These are phyloP conservation scores for Colletotrichum acutatum DNA, from an alignment of 2,329 filamentous ascomycete genomes.

Conservation along the genomic window DNA sequence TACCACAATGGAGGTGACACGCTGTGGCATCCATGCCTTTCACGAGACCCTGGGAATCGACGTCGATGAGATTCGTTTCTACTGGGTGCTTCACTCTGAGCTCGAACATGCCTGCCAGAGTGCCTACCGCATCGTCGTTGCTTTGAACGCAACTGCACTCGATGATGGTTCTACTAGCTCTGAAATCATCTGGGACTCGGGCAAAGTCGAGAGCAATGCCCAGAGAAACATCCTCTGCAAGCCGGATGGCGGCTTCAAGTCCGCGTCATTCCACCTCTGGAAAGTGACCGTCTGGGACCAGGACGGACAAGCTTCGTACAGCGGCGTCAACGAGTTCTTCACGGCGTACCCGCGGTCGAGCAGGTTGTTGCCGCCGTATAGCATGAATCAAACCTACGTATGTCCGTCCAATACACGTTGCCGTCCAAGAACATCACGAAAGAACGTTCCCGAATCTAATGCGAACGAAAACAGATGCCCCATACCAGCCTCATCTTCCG, in stretches of 20 bases:
- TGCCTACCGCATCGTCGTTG: conserved; percentile 42
- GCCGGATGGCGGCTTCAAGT: conserved; percentile 46
- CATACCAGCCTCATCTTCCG: conserved; percentile 53
- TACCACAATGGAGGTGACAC: conserved; percentile 42
- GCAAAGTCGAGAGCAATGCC: conserved; percentile 34
- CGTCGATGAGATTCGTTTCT: conserved; percentile 48
- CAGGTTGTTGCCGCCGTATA: conserved; percentile 49
- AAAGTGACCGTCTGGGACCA: conserved; percentile 50
- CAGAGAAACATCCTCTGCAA: conserved; percentile 40
- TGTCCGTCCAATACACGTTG: background rate
- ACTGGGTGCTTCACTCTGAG: conserved; percentile 45
- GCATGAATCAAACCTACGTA: conserved; percentile 54
- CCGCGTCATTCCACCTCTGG: conserved; percentile 50
- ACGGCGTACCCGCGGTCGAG: conserved; percentile 49
- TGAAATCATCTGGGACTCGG: conserved; percentile 37
- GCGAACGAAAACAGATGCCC: conserved; percentile 44
- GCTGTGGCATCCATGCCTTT: conserved; percentile 52
- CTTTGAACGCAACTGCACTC: background rate
- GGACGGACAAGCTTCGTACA: conserved; percentile 40
- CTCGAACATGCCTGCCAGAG: conserved; percentile 44
- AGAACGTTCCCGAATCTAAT: background rate
- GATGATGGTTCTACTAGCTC: background rate
- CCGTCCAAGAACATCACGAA: background rate
- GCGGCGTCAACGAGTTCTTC: conserved; percentile 48
- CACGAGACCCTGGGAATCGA: conserved; percentile 52